Conservation (phyloP, 352 stramenopile species). For the Pythium coloratum region DNA sequence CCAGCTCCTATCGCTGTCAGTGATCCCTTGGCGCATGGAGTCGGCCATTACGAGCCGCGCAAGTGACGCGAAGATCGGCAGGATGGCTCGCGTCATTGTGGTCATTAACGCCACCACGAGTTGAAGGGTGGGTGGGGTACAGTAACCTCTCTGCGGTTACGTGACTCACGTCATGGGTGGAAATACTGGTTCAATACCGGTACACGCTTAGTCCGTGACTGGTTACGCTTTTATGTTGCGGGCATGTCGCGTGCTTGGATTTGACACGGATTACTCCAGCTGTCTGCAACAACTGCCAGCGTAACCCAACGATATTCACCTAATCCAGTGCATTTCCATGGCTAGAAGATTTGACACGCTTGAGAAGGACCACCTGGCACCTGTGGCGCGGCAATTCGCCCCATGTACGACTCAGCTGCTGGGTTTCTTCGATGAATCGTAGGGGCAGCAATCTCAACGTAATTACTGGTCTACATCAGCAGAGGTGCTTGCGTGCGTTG, state of each 20-base stretch:
- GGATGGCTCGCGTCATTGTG: neutral
- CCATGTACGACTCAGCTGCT: neutral
- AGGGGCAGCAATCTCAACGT: neutral
- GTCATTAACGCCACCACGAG: slow-evolving; percentile 1
- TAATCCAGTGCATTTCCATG: neutral
- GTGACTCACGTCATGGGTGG: neutral
- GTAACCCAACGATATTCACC: neutral
- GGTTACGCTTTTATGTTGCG: neutral
- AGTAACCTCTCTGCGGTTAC: too few species aligned
- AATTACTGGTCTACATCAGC: neutral
- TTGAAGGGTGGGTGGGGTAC: neutral
- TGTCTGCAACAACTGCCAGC: neutral
- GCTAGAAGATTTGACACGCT: neutral
- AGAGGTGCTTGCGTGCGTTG: neutral
- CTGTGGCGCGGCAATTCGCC: neutral
- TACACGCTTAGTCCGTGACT: too few species aligned
- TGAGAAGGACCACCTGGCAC: neutral
- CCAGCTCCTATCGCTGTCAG: neutral
- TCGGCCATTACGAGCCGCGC: neutral
- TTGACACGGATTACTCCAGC: neutral
- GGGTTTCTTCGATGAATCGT: neutral
- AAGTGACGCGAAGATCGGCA: neutral
- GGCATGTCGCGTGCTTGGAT: neutral
- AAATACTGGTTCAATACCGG: too few species aligned
- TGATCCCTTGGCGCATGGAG: neutral